A percentile compares a stretch with the other conserved stretches of the same genome.
Evolutionary conservation across 2,329 filamentous ascomycete genomes (phyloP).

Genomic region (Hypoxylon sp.): DNA sequence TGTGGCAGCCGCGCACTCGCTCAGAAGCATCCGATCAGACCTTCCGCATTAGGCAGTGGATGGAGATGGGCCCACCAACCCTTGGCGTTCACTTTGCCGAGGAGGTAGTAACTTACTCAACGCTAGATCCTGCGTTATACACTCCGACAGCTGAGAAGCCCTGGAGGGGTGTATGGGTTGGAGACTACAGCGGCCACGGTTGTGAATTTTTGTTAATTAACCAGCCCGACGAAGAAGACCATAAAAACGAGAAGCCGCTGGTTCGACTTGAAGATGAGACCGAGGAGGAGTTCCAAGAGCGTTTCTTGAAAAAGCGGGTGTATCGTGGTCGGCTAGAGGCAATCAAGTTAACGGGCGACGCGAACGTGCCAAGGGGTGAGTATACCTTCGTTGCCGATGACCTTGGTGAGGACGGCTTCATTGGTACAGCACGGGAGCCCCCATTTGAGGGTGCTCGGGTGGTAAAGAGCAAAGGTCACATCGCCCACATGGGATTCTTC

Average conservation of each 20-base stretch:
- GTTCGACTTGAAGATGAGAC: constrained; percentile 53
- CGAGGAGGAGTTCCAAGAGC: constrained; percentile 55
- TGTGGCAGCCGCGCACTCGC: constrained; percentile 52
- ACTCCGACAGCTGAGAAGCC: constrained; percentile 82
- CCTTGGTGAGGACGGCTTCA: constrained; percentile 71
- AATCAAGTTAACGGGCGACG: constrained; percentile 91
- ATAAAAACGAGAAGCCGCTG: constrained; percentile 53
- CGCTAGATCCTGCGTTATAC: constrained; percentile 77
- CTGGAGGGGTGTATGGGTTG: constrained; percentile 90
- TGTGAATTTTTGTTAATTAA: constrained; percentile 87
- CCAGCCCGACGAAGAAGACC: constrained; percentile 70
- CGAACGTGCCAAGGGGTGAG: constrained; percentile 87
- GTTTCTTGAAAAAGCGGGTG: constrained; percentile 57
- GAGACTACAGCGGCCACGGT: constrained; percentile 87
- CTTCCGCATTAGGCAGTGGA: constrained; percentile 81
- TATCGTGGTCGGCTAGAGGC: constrained; percentile 78
- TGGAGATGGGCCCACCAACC: constrained; percentile 65
- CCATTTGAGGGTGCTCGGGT: constrained; percentile 78
- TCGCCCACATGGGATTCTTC: constrained; percentile 76
- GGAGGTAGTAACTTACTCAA: constrained; percentile 70
- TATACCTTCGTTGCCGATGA: constrained; percentile 83
- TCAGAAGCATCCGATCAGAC: constrained; percentile 71
- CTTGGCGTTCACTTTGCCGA: constrained; percentile 62
- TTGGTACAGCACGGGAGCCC: constrained; percentile 70
- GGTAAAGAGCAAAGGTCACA: constrained; percentile 78